A percentile compares a stretch with the other conserved stretches of the same genome.
These are phyloP conservation scores for Aspergillus sp. DNA, from an alignment of 2,329 filamentous ascomycete species.

Conservation along the genomic window DNA sequence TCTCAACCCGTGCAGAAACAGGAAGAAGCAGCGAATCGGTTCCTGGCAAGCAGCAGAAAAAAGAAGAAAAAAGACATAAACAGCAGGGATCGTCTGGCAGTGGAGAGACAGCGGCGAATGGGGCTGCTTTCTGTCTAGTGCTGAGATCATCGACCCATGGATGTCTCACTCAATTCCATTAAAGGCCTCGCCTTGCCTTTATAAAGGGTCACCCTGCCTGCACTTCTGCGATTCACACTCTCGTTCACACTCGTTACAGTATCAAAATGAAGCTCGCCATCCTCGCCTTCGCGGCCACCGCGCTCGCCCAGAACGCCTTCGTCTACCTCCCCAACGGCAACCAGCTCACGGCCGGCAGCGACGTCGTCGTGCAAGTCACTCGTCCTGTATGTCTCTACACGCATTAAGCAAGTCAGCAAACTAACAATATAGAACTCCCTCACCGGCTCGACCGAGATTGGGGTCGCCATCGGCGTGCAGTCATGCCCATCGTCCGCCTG, in stretches of 20 bases:
- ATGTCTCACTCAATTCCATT: neutral
- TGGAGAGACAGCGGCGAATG: neutral
- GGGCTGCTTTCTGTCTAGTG: neutral
- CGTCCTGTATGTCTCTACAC: slow-evolving; percentile 24
- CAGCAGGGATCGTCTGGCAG: no score
- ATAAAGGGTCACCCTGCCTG: neutral
- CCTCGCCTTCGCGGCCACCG: slow-evolving; percentile 20
- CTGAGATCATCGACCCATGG: neutral
- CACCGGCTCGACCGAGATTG: slow-evolving; percentile 27
- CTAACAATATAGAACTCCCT: slow-evolving; percentile 22
- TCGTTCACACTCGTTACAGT: no score
- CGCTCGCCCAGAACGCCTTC: slow-evolving; percentile 27
- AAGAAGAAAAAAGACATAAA: no score
- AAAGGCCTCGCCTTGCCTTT: neutral
- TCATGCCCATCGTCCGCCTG: slow-evolving; percentile 24
- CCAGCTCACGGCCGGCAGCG: slow-evolving; percentile 19
- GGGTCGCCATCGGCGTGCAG: slow-evolving; percentile 30
- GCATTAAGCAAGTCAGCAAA: neutral
- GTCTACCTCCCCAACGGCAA: slow-evolving; percentile 26
- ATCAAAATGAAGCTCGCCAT: slow-evolving; percentile 26
- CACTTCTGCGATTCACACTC: no score
- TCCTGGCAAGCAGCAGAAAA: no score
- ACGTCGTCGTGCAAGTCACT: slow-evolving; percentile 29
- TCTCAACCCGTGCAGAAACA: no score
- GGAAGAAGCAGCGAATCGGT: no score